Evolutionary conservation across 2,329 filamentous ascomycete species (phyloP), one percentile per base, ranked within the genome.

Genomic region (Mollisiaceae sp.): DNA sequence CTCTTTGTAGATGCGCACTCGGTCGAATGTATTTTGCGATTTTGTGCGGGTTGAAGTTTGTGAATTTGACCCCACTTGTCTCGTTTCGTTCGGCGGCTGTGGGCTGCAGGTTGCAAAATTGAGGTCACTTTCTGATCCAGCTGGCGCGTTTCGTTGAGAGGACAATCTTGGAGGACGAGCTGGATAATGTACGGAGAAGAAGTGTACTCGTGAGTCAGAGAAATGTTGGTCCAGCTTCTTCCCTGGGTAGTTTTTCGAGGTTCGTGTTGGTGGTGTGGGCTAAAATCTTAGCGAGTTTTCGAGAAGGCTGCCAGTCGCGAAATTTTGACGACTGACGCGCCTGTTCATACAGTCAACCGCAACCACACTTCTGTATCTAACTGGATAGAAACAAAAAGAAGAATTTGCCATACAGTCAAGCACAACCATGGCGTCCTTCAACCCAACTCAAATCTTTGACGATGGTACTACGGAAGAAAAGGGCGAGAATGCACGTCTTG

Each of bases 381-480:
- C n/a, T n/a, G n/a, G n/a, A n/a, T n/a, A n/a, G n/a, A n/a, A n/a
- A n/a, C n/a, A n/a, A n/a, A n/a, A n/a, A n/a, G n/a, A n/a, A n/a
- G n/a, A n/a, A n/a, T n/a, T n/a, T n/a, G n/a, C n/a, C 41, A 54
- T 27, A 54, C 50, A 18, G 32, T 27, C 27, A 54, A 63, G 60
- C 60, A 63, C 43, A 38, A 63, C 62, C 60, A 63, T 77, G 76
- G 75, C 75, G 72, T 89, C 87, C 73, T 90, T 90, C 80, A 95
- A 93, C 82, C 94, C 94, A 76, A 97, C 93, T 70, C 94, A 98
- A 82, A 98, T 98, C 84, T 98, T 98, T 82, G 92, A 93, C 76
- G 93, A 97, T 80, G 94, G 96, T 78, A 95, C 96, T 73, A 95
- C 91, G 65, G 93, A 98, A 82, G 94, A 98, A 83, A 98, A 97